Evolutionary conservation across 352 stramenopile genomes (phyloP).

Genomic region (Phytophthora pseudosyringae): DNA sequence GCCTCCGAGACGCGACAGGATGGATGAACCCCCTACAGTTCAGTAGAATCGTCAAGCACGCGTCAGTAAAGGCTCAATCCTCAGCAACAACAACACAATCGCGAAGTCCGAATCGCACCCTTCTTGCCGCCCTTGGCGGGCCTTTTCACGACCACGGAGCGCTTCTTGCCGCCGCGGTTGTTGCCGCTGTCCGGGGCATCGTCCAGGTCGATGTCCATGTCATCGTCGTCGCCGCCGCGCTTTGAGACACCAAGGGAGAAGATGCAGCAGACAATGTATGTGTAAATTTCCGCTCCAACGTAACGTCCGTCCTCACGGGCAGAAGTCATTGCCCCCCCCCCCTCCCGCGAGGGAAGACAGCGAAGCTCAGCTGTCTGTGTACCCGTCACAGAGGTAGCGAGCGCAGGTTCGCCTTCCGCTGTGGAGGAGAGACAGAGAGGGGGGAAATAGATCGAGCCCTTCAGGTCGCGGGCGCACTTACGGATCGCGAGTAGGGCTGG

Average conservation of each 20-base stretch:
- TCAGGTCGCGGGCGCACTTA: slow-evolving; percentile 55
- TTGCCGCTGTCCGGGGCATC: slow-evolving; percentile 37
- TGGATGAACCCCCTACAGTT: slow-evolving; percentile 45
- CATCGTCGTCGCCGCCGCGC: slow-evolving; percentile 47
- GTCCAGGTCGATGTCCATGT: slow-evolving; percentile 74
- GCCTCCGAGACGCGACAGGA: slow-evolving; percentile 71
- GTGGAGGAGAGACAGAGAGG: slow-evolving; percentile 11
- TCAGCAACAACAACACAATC: neutral
- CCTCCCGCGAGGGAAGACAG: slow-evolving; percentile 3
- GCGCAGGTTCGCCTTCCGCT: slow-evolving; percentile 25
- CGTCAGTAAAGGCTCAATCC: slow-evolving; percentile 15
- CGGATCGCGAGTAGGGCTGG: slow-evolving; percentile 73
- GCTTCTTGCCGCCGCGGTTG: slow-evolving; percentile 48
- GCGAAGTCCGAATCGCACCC: slow-evolving; percentile 37
- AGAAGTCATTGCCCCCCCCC: slow-evolving; percentile 31
- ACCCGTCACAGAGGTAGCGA: slow-evolving; percentile 12
- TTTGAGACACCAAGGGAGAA: slow-evolving; percentile 44
- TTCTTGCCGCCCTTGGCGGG: slow-evolving; percentile 60
- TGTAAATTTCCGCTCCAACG: slow-evolving; percentile 41
- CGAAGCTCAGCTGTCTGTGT: slow-evolving; percentile 2
- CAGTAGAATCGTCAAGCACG: slow-evolving; percentile 12
- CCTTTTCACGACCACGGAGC: slow-evolving; percentile 64
- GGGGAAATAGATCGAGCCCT: slow-evolving; percentile 30
- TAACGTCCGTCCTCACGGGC: slow-evolving; percentile 24
- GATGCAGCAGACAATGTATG: slow-evolving; percentile 33